phyloP scores from a whole-genome alignment of 768 basidiomycete species.

The Lentinula sp. region DNA sequence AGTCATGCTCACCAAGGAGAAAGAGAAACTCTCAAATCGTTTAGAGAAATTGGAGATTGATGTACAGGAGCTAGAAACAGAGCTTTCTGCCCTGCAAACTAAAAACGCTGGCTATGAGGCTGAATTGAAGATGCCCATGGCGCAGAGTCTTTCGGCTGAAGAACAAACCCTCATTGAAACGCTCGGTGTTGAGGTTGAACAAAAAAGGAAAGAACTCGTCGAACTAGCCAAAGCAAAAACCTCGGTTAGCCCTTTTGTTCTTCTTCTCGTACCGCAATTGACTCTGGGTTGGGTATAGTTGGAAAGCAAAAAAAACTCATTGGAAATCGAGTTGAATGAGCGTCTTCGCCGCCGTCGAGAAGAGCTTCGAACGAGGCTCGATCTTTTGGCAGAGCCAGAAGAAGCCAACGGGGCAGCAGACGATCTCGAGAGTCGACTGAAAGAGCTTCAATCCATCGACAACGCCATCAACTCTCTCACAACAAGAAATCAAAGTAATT shows the following conservation, averaged over 20 bases:
- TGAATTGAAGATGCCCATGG: slow-evolving; percentile 73
- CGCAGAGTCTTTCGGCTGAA: slow-evolving; percentile 62
- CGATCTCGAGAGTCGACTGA: slow-evolving; percentile 59
- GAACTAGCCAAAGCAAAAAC: slow-evolving; percentile 63
- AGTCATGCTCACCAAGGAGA: slow-evolving; percentile 52
- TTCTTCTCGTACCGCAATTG: slow-evolving; percentile 5
- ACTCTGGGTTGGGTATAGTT: slow-evolving; percentile 35
- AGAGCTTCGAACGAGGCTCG: slow-evolving; percentile 72
- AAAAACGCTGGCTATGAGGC: slow-evolving; percentile 58
- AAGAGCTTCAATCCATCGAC: slow-evolving; percentile 66
- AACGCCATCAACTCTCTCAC: slow-evolving; percentile 59
- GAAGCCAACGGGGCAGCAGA: slow-evolving; percentile 52
- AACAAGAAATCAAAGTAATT: slow-evolving; percentile 57
- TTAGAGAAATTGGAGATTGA: slow-evolving; percentile 61
- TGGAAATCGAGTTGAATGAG: slow-evolving; percentile 94
- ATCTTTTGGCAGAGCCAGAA: slow-evolving; percentile 61
- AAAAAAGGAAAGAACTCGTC: slow-evolving; percentile 61
- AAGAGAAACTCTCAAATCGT: slow-evolving; percentile 59
- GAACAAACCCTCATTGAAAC: slow-evolving; percentile 63
- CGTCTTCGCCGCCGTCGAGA: slow-evolving; percentile 73
- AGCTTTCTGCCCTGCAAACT: slow-evolving; percentile 54
- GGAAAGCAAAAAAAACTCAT: slow-evolving; percentile 66
- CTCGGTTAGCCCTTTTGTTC: slow-evolving; percentile 44
- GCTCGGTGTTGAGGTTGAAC: slow-evolving; percentile 73
- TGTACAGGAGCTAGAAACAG: slow-evolving; percentile 65